A percentile compares a stretch with the other conserved stretches of the same genome.
phyloP scores from a whole-genome alignment of 2,329 filamentous ascomycete genomes.

The Sclerotinia spermophila region DNA sequence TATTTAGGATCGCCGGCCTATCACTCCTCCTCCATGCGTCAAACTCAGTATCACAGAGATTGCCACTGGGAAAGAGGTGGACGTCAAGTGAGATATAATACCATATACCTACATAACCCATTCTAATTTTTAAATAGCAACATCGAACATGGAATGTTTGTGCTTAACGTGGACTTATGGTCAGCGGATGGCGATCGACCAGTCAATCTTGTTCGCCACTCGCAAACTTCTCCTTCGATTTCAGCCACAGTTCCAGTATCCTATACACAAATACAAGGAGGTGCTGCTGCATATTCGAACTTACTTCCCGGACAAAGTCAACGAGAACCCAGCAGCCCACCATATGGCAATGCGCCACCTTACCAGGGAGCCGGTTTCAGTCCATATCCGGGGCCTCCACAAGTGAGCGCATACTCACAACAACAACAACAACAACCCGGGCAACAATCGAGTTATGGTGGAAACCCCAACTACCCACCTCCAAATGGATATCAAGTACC shows the following conservation, averaged over 20 bases:
- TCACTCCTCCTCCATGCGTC: slow-evolving; percentile 92
- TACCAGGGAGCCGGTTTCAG: slow-evolving; percentile 26
- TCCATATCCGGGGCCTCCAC: slow-evolving; percentile 31
- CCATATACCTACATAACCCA: slow-evolving; percentile 15
- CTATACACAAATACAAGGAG: slow-evolving; percentile 55
- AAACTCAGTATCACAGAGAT: slow-evolving; percentile 75
- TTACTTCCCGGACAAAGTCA: slow-evolving; percentile 25
- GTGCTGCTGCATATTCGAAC: slow-evolving; percentile 35
- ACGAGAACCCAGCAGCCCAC: slow-evolving; percentile 20
- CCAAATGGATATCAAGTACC: slow-evolving; percentile 40
- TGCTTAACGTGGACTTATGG: slow-evolving; percentile 68
- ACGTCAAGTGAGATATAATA: slow-evolving; percentile 65
- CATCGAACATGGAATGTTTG: slow-evolving; percentile 64
- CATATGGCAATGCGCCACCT: slow-evolving; percentile 22
- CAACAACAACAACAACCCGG: slow-evolving; percentile 22
- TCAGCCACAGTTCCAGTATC: slow-evolving; percentile 76
- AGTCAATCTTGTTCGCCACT: slow-evolving; percentile 66
- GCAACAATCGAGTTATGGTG: slow-evolving; percentile 12
- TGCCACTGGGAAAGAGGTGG: slow-evolving; percentile 72
- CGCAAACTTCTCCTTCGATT: slow-evolving; percentile 68
- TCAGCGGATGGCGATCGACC: slow-evolving; percentile 56
- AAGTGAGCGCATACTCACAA: slow-evolving; percentile 31
- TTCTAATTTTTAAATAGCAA: slow-evolving; percentile 46
- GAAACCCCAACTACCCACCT: slow-evolving; percentile 26
- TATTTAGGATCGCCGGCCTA: slow-evolving; percentile 80